phyloP scores from a whole-genome alignment of 768 basidiomycete genomes.

The Tephrocybe sp. region DNA sequence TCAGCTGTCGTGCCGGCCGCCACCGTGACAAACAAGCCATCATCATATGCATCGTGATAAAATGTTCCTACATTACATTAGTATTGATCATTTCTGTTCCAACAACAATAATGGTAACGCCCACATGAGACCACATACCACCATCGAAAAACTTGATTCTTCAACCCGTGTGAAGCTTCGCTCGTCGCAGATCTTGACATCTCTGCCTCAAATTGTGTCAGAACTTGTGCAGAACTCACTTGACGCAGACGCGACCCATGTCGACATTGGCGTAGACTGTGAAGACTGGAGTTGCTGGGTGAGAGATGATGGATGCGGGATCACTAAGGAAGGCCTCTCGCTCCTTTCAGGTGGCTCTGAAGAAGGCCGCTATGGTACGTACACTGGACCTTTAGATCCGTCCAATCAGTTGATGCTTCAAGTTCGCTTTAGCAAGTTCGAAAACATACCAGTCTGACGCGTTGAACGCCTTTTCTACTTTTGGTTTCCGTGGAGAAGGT shows the following conservation, averaged over 20 bases:
- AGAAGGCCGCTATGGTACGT: constrained; percentile 67
- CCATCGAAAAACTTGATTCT: constrained; percentile 50
- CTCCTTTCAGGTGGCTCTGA: constrained; percentile 51
- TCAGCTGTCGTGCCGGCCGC: too few relatives aligned
- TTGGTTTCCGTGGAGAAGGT: constrained; percentile 97
- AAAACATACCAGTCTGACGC: constrained; percentile 60
- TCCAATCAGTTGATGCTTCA: neutral
- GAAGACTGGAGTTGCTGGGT: constrained; percentile 85
- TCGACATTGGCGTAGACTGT: constrained; percentile 75
- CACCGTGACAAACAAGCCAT: too few relatives aligned
- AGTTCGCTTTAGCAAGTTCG: constrained; percentile 56
- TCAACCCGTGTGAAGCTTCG: constrained; percentile 73
- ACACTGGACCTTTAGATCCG: neutral
- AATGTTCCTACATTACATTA: too few relatives aligned
- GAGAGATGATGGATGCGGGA: constrained; percentile 81
- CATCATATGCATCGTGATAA: too few relatives aligned
- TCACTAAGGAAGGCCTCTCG: constrained; percentile 58
- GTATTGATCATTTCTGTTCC: too few relatives aligned
- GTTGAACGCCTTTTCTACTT: constrained; percentile 57
- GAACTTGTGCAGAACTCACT: constrained; percentile 91
- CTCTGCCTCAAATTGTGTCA: constrained; percentile 73
- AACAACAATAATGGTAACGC: neutral
- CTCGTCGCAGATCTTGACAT: constrained; percentile 82
- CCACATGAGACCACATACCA: neutral
- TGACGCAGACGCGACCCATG: constrained; percentile 69